Conservation (phyloP, 2,329 filamentous ascomycete species). For the Ceratocystis smalleyi region DNA sequence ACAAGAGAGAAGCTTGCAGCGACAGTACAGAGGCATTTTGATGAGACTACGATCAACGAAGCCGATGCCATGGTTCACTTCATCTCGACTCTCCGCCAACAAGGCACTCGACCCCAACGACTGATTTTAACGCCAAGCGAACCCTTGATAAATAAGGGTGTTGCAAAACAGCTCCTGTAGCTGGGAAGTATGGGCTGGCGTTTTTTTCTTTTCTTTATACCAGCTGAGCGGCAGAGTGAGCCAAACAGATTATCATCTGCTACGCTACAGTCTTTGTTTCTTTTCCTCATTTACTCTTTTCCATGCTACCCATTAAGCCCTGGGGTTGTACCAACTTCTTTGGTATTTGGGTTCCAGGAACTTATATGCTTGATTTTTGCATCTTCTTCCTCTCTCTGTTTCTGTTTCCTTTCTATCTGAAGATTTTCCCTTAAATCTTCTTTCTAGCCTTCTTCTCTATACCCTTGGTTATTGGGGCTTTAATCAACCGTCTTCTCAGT, state of each 20-base stretch:
- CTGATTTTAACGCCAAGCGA: slow-evolving; percentile 10
- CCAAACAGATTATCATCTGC: slow-evolving; percentile 12
- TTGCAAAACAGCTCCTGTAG: not conserved
- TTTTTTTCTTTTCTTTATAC: not conserved
- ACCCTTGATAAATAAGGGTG: slow-evolving; percentile 11
- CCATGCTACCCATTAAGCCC: not conserved
- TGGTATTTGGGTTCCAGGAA: slow-evolving; percentile 2
- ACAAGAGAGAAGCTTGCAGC: slow-evolving; percentile 57
- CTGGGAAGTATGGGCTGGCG: not conserved
- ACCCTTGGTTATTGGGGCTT: too few relatives aligned
- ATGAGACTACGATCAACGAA: slow-evolving; percentile 61
- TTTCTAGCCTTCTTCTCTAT: too few relatives aligned
- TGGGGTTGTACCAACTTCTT: not conserved
- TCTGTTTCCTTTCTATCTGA: not conserved
- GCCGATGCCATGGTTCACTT: slow-evolving; percentile 71
- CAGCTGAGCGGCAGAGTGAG: slow-evolving; percentile 10
- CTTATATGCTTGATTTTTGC: too few relatives aligned
- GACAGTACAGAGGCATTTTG: slow-evolving; percentile 68
- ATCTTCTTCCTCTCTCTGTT: not conserved
- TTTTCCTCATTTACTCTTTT: slow-evolving; percentile 4
- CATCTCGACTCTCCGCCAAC: slow-evolving; percentile 47
- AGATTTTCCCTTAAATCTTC: too few relatives aligned
- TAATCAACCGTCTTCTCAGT: too few relatives aligned
- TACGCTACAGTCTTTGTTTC: slow-evolving; percentile 5
- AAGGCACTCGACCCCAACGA: slow-evolving; percentile 14